Evolutionary conservation across 176 grass and related monocot species (phyloP).

Genomic region (Oropetium thomaeum): DNA sequence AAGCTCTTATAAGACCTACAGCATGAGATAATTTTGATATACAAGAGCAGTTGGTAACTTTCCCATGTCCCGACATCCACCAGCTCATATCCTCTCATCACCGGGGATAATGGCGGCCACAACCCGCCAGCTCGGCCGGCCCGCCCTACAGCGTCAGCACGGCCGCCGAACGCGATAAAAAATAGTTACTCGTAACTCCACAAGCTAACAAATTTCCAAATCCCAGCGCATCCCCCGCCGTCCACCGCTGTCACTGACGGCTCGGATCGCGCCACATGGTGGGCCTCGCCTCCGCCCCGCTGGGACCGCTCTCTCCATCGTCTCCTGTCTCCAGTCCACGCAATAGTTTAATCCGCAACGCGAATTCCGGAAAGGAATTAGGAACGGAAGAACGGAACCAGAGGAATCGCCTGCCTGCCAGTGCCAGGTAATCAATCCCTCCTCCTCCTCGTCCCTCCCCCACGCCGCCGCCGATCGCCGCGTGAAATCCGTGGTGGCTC

Average conservation of each 20-base stretch:
- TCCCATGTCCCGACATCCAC: conserved; percentile 8
- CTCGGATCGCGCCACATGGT: conserved; percentile 8
- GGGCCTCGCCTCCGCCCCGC: neutral
- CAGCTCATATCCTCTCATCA: conserved; percentile 2
- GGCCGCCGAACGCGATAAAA: conserved; percentile 17
- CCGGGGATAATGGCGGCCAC: conserved; percentile 13
- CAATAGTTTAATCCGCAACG: neutral
- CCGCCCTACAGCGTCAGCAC: conserved; percentile 8
- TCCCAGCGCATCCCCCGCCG: neutral
- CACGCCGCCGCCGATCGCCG: conserved; percentile 7
- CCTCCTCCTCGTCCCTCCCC: neutral
- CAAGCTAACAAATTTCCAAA: neutral
- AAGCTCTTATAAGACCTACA: too few relatives aligned
- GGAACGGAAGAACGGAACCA: neutral
- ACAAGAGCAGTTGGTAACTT: neutral
- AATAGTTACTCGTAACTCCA: neutral
- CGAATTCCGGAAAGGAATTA: neutral
- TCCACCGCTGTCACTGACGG: conserved; percentile 21
- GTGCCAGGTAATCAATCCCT: conserved; percentile 17
- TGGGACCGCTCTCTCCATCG: too few relatives aligned
- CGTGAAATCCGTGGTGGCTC: neutral
- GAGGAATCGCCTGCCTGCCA: neutral
- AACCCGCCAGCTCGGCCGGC: conserved; percentile 15
- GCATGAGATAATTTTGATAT: too few relatives aligned
- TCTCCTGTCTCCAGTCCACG: conserved; percentile 10